Evolutionary conservation across 257 asterid species (phyloP).

Genomic region (Perilla frutescens): DNA sequence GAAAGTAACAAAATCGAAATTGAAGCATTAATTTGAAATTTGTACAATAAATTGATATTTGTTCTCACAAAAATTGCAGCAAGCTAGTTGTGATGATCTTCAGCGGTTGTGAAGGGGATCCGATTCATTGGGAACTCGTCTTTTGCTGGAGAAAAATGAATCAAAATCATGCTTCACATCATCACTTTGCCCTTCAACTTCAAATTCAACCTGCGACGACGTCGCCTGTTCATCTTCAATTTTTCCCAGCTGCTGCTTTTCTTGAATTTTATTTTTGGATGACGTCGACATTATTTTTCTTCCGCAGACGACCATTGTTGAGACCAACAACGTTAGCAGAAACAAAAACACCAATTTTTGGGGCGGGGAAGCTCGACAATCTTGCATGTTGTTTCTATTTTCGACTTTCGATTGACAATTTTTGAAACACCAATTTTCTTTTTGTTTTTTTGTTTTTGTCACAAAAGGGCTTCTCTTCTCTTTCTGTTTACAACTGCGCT

Average conservation of each 20-base stretch:
- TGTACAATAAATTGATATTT: slow-evolving; percentile 1
- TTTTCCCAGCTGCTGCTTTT: slow-evolving; percentile 16
- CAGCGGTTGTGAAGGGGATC: slow-evolving; percentile 55
- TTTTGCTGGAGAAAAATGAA: slow-evolving; percentile 38
- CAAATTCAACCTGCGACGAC: not conserved
- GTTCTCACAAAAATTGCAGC: not conserved
- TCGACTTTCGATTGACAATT: not conserved
- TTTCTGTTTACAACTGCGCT: slow-evolving; percentile 8
- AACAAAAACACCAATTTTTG: slow-evolving; percentile 24
- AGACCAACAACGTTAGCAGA: slow-evolving; percentile 32
- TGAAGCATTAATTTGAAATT: slow-evolving; percentile 6
- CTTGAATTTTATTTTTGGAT: not conserved
- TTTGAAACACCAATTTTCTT: too few relatives aligned
- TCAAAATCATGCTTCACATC: slow-evolving; percentile 23
- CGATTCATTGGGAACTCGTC: slow-evolving; percentile 48
- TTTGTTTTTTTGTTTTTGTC: not conserved
- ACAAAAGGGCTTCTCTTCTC: slow-evolving; percentile 23
- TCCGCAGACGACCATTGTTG: not conserved
- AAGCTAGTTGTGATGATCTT: not conserved
- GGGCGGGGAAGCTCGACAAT: not conserved
- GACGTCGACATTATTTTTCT: not conserved
- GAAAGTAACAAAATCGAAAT: not conserved
- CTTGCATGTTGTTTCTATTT: slow-evolving; percentile 25
- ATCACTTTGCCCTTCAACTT: slow-evolving; percentile 4
- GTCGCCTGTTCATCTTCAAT: not conserved